A percentile compares a stretch with the other conserved stretches of the same genome.
Evolutionary conservation across 2,329 filamentous ascomycete genomes (phyloP).

Genomic region (Huntiella moniliformis): DNA sequence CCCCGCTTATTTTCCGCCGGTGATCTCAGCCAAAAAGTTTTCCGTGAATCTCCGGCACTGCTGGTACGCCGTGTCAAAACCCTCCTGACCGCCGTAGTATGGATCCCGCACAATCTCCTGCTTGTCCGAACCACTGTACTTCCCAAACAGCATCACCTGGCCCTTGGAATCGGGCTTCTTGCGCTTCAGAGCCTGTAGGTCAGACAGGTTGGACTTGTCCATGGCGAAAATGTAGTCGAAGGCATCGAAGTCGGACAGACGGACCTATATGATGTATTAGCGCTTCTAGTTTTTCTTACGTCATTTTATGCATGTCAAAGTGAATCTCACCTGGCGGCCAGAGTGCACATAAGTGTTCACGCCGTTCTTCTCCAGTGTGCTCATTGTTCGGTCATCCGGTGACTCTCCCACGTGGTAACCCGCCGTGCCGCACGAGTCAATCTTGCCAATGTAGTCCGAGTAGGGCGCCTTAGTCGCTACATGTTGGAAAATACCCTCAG

Average conservation of each 20-base stretch:
- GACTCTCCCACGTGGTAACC: slow-evolving; percentile 64
- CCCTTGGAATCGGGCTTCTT: slow-evolving; percentile 40
- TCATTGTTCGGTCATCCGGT: slow-evolving; percentile 63
- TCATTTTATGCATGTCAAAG: slow-evolving; percentile 22
- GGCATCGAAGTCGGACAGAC: slow-evolving; percentile 49
- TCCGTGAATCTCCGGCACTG: slow-evolving; percentile 60
- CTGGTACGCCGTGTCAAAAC: slow-evolving; percentile 73
- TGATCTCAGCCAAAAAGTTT: slow-evolving; percentile 49
- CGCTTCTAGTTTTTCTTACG: neutral
- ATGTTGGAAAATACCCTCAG: slow-evolving; percentile 75
- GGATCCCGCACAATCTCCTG: slow-evolving; percentile 68
- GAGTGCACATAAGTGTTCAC: slow-evolving; percentile 61
- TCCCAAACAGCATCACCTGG: slow-evolving; percentile 67
- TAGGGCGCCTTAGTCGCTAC: slow-evolving; percentile 43
- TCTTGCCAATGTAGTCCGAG: slow-evolving; percentile 36
- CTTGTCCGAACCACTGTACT: slow-evolving; percentile 47
- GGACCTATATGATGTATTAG: neutral
- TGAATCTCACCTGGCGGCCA: slow-evolving; percentile 40
- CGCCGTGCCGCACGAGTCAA: slow-evolving; percentile 81
- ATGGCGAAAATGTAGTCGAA: slow-evolving; percentile 95
- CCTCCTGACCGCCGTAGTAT: slow-evolving; percentile 73
- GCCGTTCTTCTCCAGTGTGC: slow-evolving; percentile 52
- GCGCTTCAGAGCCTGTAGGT: slow-evolving; percentile 43
- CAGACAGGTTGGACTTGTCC: slow-evolving; percentile 64
- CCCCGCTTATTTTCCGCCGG: slow-evolving; percentile 14